phyloP scores from a whole-genome alignment of 2,329 filamentous ascomycete genomes.

The Beauveria sp. region DNA sequence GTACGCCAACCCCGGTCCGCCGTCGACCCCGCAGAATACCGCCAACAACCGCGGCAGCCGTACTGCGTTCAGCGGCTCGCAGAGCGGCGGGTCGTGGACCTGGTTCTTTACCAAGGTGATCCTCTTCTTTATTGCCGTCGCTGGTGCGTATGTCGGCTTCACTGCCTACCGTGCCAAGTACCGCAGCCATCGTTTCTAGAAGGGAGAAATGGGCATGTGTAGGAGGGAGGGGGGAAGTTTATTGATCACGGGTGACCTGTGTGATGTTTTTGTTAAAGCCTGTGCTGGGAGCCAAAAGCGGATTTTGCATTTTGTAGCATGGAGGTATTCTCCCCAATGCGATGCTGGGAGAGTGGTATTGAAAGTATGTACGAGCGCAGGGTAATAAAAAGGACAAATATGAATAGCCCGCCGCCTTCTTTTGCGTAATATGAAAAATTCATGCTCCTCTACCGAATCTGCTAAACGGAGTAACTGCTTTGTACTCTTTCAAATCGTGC shows the following conservation, averaged over 20 bases:
- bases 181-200: conserved; percentile 51
- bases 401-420: neutral
- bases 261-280: neutral
- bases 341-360: neutral
- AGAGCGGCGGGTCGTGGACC: conserved; percentile 45
- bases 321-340: neutral
- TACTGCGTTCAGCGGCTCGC: conserved; percentile 25
- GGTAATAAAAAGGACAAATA: neutral
- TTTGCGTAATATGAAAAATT: neutral
- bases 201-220: neutral
- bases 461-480: too few relatives aligned
- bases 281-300: neutral
- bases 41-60: conserved; percentile 24
- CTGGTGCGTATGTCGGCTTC: conserved; percentile 75
- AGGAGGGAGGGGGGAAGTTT: neutral
- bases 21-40: conserved; percentile 24
- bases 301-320: conserved; percentile 1
- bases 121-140: conserved; percentile 61
- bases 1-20: conserved; percentile 56
- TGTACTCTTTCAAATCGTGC: too few relatives aligned
- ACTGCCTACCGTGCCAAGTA: conserved; percentile 69
- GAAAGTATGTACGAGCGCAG: neutral
- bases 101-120: conserved; percentile 74
- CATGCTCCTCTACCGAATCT: too few relatives aligned
- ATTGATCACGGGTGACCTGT: neutral